These are phyloP conservation scores for Pharnaceum exiguum DNA, from an alignment of 148 eudicot genomes.

Conservation along the genomic window DNA sequence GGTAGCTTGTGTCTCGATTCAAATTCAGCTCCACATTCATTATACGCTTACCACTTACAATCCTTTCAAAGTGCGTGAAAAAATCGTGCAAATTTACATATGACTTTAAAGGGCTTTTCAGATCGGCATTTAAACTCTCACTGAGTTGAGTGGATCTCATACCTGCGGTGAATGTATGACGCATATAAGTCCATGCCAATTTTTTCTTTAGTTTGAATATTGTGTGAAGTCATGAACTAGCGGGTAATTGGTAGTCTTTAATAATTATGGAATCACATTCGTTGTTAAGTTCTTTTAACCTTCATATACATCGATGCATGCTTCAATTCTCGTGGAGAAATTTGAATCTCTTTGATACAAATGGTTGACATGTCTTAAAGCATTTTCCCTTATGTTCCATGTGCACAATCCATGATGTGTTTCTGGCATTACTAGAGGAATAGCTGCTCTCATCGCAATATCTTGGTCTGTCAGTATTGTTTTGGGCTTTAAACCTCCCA, in stretches of 20 bases:
- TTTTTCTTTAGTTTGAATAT: conserved; percentile 19
- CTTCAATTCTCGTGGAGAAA: conserved; percentile 16
- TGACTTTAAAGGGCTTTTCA: conserved; percentile 20
- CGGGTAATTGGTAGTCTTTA: conserved; percentile 6
- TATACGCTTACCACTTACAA: conserved; percentile 26
- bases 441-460: conserved; percentile 18
- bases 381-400: conserved; percentile 28
- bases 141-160: conserved; percentile 19
- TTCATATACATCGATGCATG: conserved; percentile 16
- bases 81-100: conserved; percentile 13
- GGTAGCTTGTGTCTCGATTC: conserved; percentile 24
- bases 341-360: conserved; percentile 7
- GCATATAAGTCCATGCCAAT: conserved; percentile 28
- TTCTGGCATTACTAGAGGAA: conserved; percentile 15
- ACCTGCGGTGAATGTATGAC: conserved; percentile 21
- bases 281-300: conserved; percentile 19
- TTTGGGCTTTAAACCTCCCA: conserved; percentile 27
- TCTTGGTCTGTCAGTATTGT: conserved; percentile 29
- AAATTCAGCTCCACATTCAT: conserved; percentile 20
- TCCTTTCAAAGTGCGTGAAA: conserved; percentile 24
- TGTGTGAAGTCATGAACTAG: conserved; percentile 18
- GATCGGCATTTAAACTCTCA: conserved; percentile 15
- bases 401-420: conserved; percentile 29
- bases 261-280: conserved; percentile 21
- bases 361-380: conserved; percentile 13